Base-by-base conservation (phyloP, 805 yeast species). In the Hanseniaspora guilliermondii region DNA sequence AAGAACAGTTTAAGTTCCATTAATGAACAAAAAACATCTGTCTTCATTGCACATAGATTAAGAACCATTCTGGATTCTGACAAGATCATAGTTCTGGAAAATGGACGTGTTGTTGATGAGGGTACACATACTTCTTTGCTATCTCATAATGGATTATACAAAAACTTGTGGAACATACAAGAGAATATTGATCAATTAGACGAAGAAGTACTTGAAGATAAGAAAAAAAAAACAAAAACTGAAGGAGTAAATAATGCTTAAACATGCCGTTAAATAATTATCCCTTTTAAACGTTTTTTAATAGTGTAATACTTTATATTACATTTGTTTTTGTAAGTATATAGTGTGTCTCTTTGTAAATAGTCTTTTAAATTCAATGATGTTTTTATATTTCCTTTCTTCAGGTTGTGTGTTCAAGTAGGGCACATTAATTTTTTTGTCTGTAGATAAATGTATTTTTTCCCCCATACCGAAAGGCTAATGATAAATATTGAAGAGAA, bases 21-120 rank as follows among this genome's bases (percentile, higher is more conserved):
- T 16, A 79, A 78, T 57, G 30, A 49, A 7, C 38, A 44, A 33
- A 53, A 53, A 17, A 93, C 98, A 1, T 85, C 87, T 60, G 80
- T 93, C 5, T 85, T 88, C 60, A 88, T 93, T 68, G 98, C 98
- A 0, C 98, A 93, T 66, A 71, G 98, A 58, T 73, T 91, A 63
- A 76, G 97, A 65, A 93, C 97, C 0, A 85, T 93, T 53, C 94
- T 96, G 12, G 97, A 91, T 65, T 75, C 95, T 2, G 97, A 93
- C 63, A 87, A 86, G 71, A 93, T 93, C 61, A 85, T 93, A 58
- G 97, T 91, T 2, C 71, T 93, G 57, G 76, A 80, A 53, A 75
- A 77, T 52, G 98, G 98, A 8, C 56, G 66, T 5, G 95, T 93
- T 16, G 79, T 76, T 42, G 98, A 93, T 65, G 91, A 87, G 67